phyloP scores from a whole-genome alignment of 139 green algal species.

The Penium margaritaceum region DNA sequence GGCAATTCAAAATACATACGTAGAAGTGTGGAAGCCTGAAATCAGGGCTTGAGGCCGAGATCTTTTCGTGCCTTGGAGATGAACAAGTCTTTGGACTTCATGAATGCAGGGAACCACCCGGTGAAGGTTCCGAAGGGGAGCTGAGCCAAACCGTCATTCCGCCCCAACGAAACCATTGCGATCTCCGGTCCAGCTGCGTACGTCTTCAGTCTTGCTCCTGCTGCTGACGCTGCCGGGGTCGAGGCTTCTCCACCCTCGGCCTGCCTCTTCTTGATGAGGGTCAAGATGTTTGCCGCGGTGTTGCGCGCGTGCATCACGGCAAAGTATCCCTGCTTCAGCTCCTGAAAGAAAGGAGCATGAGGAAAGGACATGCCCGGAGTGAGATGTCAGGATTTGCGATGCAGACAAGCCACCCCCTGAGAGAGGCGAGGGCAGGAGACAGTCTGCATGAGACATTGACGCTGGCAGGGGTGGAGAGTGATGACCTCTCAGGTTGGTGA shows the following conservation, averaged over 20 bases:
- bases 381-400: not conserved
- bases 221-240: too few relatives aligned
- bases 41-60: constrained; percentile 25
- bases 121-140: constrained; percentile 29
- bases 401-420: not conserved
- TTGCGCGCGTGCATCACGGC: not conserved
- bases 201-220: constrained; percentile 17
- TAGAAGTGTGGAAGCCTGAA: too few relatives aligned
- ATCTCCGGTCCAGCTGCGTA: constrained; percentile 21
- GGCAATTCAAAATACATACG: too few relatives aligned
- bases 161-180: constrained; percentile 27
- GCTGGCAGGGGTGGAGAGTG: not conserved
- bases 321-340: constrained; percentile 39
- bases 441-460: not conserved
- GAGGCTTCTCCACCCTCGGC: too few relatives aligned
- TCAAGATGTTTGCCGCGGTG: constrained; percentile 20
- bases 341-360: constrained; percentile 9
- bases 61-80: constrained; percentile 29
- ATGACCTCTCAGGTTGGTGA: not conserved
- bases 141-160: constrained; percentile 27
- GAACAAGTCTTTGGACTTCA: constrained; percentile 46
- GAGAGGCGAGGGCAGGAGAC: not conserved
- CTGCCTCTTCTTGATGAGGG: not conserved
- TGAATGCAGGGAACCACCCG: constrained; percentile 20
- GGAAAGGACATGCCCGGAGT: not conserved